phyloP scores from a whole-genome alignment of 108 stramenopile species.

The Nitzschia sp. region DNA sequence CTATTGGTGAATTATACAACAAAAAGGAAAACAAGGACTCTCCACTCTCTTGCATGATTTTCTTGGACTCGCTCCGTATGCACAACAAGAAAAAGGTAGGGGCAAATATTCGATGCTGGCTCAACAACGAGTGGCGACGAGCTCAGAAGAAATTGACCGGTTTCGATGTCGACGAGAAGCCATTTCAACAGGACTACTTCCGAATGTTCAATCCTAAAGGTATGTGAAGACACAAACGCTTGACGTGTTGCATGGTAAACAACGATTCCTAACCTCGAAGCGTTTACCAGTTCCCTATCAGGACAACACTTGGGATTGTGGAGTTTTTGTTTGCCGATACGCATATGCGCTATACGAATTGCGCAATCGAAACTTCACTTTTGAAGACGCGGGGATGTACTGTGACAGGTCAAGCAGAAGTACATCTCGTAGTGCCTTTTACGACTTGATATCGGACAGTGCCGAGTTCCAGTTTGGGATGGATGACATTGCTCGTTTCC shows the following conservation, averaged over 20 bases:
- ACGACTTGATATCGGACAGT: slow-evolving; percentile 42
- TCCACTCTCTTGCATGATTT: slow-evolving; percentile 58
- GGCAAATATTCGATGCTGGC: slow-evolving; percentile 56
- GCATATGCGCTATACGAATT: slow-evolving; percentile 66
- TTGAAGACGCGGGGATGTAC: slow-evolving; percentile 24
- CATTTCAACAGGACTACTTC: slow-evolving; percentile 42
- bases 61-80: slow-evolving; percentile 78
- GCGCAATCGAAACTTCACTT: slow-evolving; percentile 46
- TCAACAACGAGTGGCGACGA: slow-evolving; percentile 76
- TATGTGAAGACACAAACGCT: slow-evolving; percentile 27
- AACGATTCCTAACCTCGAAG: too few species aligned
- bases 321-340: slow-evolving; percentile 88
- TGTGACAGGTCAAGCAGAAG: slow-evolving; percentile 2
- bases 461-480: slow-evolving; percentile 62
- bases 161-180: neutral
- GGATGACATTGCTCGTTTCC: slow-evolving; percentile 66
- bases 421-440: slow-evolving; percentile 11
- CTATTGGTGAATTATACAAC: slow-evolving; percentile 29
- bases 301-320: slow-evolving; percentile 85
- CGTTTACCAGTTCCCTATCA: slow-evolving; percentile 70
- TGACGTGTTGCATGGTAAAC: too few species aligned
- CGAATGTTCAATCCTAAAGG: slow-evolving; percentile 59
- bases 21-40: slow-evolving; percentile 12
- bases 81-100: slow-evolving; percentile 59
- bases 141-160: neutral